Evolutionary conservation across 176 grass and related monocot genomes (phyloP).

Genomic region (Coix lacrymajobi): DNA sequence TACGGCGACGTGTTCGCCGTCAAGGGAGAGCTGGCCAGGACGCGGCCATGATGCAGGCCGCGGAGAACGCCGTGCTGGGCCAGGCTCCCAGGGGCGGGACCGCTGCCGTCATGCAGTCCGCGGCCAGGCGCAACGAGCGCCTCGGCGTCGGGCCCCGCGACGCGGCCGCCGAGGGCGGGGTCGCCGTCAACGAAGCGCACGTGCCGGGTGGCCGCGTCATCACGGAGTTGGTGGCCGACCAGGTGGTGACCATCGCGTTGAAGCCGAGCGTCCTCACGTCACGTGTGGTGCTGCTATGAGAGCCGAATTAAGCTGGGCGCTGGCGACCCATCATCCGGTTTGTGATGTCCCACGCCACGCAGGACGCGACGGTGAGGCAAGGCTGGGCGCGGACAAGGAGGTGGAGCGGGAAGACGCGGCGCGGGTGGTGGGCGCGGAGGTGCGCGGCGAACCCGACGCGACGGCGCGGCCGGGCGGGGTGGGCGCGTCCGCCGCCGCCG

Average conservation of each 20-base stretch:
- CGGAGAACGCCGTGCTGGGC: slow-evolving; percentile 22
- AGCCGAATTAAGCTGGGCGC: too few relatives aligned
- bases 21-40: slow-evolving; percentile 29
- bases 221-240: slow-evolving; percentile 43
- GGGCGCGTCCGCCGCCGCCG: slow-evolving; percentile 22
- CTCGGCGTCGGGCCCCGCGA: slow-evolving; percentile 21
- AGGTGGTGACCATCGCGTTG: slow-evolving; percentile 11
- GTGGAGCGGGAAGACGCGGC: slow-evolving; percentile 44
- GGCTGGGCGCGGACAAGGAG: slow-evolving; percentile 38
- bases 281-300: neutral
- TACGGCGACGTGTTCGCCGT: slow-evolving; percentile 52
- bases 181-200: slow-evolving; percentile 28
- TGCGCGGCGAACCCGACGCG: slow-evolving; percentile 30
- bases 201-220: slow-evolving; percentile 28
- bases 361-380: slow-evolving; percentile 37
- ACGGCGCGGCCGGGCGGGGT: slow-evolving; percentile 28
- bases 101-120: slow-evolving; percentile 48
- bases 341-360: neutral
- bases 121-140: slow-evolving; percentile 34
- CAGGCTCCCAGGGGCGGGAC: slow-evolving; percentile 12
- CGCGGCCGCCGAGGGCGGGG: neutral
- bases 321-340: too few relatives aligned
- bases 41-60: slow-evolving; percentile 45
- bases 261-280: neutral
- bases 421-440: slow-evolving; percentile 29